phyloP scores from a whole-genome alignment of 1,284 basidiomycete genomes.

The Ceratobasidium sp. region DNA sequence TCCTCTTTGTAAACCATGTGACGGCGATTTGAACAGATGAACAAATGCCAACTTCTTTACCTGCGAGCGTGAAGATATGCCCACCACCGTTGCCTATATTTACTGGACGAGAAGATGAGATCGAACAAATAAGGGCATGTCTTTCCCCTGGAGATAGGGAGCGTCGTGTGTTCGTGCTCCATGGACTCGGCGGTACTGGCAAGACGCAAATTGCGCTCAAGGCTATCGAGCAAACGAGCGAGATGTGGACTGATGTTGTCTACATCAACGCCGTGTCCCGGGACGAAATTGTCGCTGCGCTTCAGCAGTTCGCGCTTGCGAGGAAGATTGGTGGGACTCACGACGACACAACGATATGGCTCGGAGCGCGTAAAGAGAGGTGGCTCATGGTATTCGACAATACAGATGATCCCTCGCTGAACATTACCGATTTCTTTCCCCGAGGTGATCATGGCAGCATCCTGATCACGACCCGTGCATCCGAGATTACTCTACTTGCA shows the following conservation, averaged over 20 bases:
- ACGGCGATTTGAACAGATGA: neutral
- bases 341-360: neutral
- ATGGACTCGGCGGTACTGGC: conserved; percentile 14
- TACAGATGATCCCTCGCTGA: conserved; percentile 7
- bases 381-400: conserved; percentile 39
- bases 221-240: neutral
- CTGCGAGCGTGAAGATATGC: neutral
- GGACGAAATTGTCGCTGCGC: conserved; percentile 3
- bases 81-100: neutral
- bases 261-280: conserved; percentile 22
- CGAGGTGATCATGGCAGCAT: conserved; percentile 14
- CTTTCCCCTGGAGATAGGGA: neutral
- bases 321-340: neutral
- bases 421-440: conserved; percentile 2
- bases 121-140: neutral
- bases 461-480: conserved; percentile 28
- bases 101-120: neutral
- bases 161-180: neutral
- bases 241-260: conserved; percentile 12
- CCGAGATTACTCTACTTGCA: neutral
- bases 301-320: neutral
- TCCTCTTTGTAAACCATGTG: no score
- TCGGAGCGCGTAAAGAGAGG: neutral
- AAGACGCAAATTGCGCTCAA: conserved; percentile 16
- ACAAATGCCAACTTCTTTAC: neutral